Conservation (phyloP, 768 basidiomycete species). For the Flagelloscypha sp. region DNA sequence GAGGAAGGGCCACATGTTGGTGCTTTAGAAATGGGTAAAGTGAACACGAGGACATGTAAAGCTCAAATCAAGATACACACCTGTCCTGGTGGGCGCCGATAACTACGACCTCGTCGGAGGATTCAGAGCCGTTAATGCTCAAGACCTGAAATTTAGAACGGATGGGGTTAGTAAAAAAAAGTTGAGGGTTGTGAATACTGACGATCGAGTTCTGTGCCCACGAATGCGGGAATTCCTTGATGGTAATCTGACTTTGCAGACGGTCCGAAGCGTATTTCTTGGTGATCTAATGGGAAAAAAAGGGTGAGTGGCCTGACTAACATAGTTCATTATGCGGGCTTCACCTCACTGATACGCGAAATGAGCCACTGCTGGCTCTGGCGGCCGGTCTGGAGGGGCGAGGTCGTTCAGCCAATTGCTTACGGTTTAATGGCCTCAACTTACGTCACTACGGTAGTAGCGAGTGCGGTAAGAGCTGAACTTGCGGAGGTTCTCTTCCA, state of each 20-base stretch:
- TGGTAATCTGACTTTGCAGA: constrained; percentile 47
- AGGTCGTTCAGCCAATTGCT: constrained; percentile 9
- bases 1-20: constrained; percentile 71
- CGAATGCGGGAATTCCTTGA: constrained; percentile 67
- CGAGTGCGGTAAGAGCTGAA: constrained; percentile 71
- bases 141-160: constrained; percentile 52
- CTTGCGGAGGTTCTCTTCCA: constrained; percentile 50
- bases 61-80: constrained; percentile 23
- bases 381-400: constrained; percentile 51
- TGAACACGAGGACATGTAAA: constrained; percentile 8
- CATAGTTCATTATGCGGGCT: too few relatives aligned
- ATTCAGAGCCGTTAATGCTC: constrained; percentile 65
- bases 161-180: constrained; percentile 8
- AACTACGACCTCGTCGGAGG: constrained; percentile 51
- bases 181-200: constrained; percentile 16
- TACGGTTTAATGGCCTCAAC: constrained; percentile 14
- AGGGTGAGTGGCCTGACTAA: too few relatives aligned
- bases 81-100: constrained; percentile 83
- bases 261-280: constrained; percentile 47
- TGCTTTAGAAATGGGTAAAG: constrained; percentile 29
- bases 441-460: constrained; percentile 70
- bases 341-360: constrained; percentile 56
- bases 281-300: constrained; percentile 63
- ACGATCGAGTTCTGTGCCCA: constrained; percentile 85
- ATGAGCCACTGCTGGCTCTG: constrained; percentile 76